Evolutionary conservation across 2,329 filamentous ascomycete genomes (phyloP).

Genomic region (Colletotrichum graminicola): DNA sequence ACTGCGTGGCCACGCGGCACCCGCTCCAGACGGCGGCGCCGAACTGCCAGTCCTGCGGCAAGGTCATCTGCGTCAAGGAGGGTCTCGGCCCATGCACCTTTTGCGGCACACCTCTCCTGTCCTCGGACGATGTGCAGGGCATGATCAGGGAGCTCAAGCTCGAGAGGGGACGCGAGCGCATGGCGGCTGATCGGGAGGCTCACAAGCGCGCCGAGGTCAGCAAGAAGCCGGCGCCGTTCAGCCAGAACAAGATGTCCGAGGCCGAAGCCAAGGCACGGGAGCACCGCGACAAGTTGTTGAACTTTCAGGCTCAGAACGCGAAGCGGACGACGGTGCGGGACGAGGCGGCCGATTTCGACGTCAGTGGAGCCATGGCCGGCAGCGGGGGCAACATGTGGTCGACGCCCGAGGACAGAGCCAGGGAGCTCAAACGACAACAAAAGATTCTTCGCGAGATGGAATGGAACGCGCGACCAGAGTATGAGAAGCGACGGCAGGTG

Average conservation of each 20-base stretch:
- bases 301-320: conserved; percentile 88
- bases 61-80: conserved; percentile 95
- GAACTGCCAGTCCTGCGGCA: conserved; percentile 92
- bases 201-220: conserved; percentile 76
- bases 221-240: conserved; percentile 70
- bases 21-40: conserved; percentile 91
- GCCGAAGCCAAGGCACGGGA: conserved; percentile 78
- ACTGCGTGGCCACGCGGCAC: conserved; percentile 89
- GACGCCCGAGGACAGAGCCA: conserved; percentile 82
- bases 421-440: conserved; percentile 88
- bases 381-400: conserved; percentile 80
- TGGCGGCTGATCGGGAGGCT: conserved; percentile 81
- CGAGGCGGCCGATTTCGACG: conserved; percentile 78
- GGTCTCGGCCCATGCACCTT: conserved; percentile 95
- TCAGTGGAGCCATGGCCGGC: conserved; percentile 58
- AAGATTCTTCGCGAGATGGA: conserved; percentile 86
- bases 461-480: conserved; percentile 86
- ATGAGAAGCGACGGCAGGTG: conserved; percentile 88
- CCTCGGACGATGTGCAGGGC: conserved; percentile 78
- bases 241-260: conserved; percentile 62
- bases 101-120: conserved; percentile 82
- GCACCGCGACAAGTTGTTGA: conserved; percentile 84
- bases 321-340: conserved; percentile 86
- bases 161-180: conserved; percentile 88
- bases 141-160: conserved; percentile 88